These are phyloP conservation scores for Lotmaria passim DNA, from an alignment of 208 protist genomes.

Conservation along the genomic window DNA sequence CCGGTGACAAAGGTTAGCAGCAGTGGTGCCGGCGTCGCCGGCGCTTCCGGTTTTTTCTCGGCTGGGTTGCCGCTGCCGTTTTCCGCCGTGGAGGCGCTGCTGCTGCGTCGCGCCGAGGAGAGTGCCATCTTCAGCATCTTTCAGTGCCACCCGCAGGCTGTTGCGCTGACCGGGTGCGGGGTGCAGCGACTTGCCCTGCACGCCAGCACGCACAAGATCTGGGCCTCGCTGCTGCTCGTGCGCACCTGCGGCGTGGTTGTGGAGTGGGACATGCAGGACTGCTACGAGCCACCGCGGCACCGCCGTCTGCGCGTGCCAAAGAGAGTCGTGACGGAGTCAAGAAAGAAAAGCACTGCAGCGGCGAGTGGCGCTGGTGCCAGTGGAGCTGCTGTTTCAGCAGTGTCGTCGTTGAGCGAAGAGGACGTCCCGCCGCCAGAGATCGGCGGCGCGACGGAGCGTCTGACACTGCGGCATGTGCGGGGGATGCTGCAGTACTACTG, in stretches of 20 bases:
- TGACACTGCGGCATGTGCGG: constrained; percentile 40
- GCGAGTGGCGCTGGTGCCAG: constrained; percentile 1
- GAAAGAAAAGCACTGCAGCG: constrained; percentile 9
- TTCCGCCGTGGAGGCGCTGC: constrained; percentile 28
- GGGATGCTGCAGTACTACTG: constrained; percentile 71
- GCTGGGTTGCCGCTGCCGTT: neutral
- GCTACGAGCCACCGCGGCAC: constrained; percentile 39
- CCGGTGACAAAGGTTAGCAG: constrained; percentile 12
- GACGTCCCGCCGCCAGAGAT: constrained; percentile 42
- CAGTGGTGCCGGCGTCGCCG: neutral
- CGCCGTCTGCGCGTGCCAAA: constrained; percentile 16
- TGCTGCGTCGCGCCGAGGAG: constrained; percentile 63
- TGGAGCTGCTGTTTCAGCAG: too few relatives aligned
- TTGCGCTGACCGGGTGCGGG: constrained; percentile 58
- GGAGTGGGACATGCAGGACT: constrained; percentile 54
- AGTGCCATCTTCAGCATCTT: constrained; percentile 67
- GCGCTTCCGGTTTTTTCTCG: neutral
- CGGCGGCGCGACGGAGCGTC: constrained; percentile 20
- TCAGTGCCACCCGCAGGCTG: constrained; percentile 54
- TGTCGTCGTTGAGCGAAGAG: neutral
- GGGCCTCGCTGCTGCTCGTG: constrained; percentile 38
- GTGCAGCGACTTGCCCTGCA: constrained; percentile 49
- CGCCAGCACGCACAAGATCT: constrained; percentile 19
- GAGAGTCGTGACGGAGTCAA: constrained; percentile 1
- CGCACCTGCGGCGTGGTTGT: constrained; percentile 49